Evolutionary conservation across 148 eudicot species (phyloP).

Genomic region (Rhododendron williamsianum): DNA sequence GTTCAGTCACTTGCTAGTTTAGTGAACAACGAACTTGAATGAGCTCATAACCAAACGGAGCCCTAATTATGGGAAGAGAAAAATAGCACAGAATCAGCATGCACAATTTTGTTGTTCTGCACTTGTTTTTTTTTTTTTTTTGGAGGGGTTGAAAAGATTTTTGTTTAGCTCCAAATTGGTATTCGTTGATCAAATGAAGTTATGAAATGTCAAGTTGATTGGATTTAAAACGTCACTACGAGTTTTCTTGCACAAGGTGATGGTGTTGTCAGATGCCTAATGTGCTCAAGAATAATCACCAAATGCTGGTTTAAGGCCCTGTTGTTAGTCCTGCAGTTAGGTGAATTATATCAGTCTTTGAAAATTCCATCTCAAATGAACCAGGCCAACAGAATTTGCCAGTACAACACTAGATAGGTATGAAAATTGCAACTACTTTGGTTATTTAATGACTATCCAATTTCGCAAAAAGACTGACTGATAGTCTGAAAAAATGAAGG

Average conservation of each 20-base stretch:
- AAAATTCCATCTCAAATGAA: neutral
- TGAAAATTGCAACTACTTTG: neutral
- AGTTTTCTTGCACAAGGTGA: neutral
- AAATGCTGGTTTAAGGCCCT: neutral
- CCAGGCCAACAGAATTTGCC: neutral
- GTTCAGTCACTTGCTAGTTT: neutral
- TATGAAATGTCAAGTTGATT: neutral
- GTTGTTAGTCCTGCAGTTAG: neutral
- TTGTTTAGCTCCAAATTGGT: neutral
- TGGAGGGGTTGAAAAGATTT: neutral
- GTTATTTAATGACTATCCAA: neutral
- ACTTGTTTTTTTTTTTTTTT: neutral
- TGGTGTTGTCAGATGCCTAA: neutral
- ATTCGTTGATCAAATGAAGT: neutral
- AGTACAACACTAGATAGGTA: neutral
- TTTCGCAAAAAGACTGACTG: neutral
- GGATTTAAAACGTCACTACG: neutral
- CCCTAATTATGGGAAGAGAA: neutral
- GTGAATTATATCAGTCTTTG: neutral
- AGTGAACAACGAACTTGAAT: neutral
- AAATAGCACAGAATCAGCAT: neutral
- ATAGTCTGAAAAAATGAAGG: neutral
- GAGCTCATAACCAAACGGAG: constrained; percentile 4
- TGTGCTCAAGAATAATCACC: neutral
- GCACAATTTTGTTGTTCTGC: neutral